Evolutionary conservation across 2,329 filamentous ascomycete species (phyloP), one percentile per base, ranked within the genome.

Genomic region (Cytospora paraplurivora): DNA sequence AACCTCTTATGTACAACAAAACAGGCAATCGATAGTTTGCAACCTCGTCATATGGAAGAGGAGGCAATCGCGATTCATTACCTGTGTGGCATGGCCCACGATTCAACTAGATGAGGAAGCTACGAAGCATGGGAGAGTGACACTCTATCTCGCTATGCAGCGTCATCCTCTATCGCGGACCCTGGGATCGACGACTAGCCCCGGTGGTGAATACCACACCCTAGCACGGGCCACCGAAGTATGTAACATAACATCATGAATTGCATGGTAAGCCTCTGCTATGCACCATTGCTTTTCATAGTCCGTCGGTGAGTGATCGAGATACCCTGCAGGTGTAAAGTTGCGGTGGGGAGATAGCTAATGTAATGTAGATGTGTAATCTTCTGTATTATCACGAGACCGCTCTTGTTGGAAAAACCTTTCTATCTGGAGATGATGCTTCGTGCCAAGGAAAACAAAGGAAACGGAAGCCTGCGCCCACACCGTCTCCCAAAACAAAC

Each of bases 301-400:
- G n/a, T 37, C 37, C n/a, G 34, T 55, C 37, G 38, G 51, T 44
- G 37, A 41, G 41, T 47, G n/a, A 38, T 41, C 32, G 21, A 35
- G n/a, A n/a, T 32, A 34, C 6, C 12, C 12, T 33, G n/a, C 21
- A n/a, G 11, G 13, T 52, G 27, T 12, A 17, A 54, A 13, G 27
- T 54, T 32, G 50, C 58, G 35, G 27, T 32, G 44, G 38, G 47
- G 37, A n/a, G 15, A 33, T 15, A 2, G 17, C 37, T 19, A 1
- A 37, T 21, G 21, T 19, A 52, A 51, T 34, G 21, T 35, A 54
- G 62, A 61, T 37, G 56, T 33, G 62, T 54, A 54, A 57, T 59
- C 27, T 51, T 55, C 32, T 61, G 59, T 49, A 55, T 62, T 50
- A 56, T 47, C 38, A 47, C 35, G 59, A 62, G 63, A 65, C 59